Conservation (phyloP, 1,284 basidiomycete species). For the Ceratobasidium sp. region DNA sequence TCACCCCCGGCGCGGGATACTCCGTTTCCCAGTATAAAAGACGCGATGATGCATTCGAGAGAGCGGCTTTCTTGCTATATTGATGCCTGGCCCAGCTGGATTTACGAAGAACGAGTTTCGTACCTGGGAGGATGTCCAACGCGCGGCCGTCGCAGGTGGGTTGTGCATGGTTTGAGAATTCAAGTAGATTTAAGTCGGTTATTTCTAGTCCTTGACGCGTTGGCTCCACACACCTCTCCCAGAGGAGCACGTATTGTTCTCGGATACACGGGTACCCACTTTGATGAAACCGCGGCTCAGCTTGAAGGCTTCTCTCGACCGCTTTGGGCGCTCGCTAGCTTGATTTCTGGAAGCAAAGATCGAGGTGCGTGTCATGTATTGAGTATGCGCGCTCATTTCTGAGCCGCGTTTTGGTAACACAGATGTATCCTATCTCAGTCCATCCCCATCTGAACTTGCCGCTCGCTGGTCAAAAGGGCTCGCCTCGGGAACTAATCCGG, state of each 20-base stretch:
- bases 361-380: conserved; percentile 57
- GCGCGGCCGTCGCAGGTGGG: conserved; percentile 19
- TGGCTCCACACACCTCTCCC: conserved; percentile 71
- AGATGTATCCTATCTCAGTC: conserved; percentile 12
- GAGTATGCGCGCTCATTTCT: neutral
- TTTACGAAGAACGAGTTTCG: conserved; percentile 27
- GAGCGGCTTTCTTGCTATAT: neutral
- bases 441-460: conserved; percentile 42
- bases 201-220: conserved; percentile 64
- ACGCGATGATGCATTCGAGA: neutral
- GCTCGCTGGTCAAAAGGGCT: conserved; percentile 71
- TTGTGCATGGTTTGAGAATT: neutral
- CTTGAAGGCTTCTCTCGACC: conserved; percentile 79
- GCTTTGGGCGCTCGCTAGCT: conserved; percentile 73
- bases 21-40: neutral
- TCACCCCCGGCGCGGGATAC: neutral
- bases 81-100: conserved; percentile 29
- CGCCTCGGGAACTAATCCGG: conserved; percentile 68
- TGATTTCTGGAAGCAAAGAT: conserved; percentile 63
- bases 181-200: neutral
- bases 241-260: conserved; percentile 74
- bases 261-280: conserved; percentile 76
- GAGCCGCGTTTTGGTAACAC: neutral
- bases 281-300: conserved; percentile 73
- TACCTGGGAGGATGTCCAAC: conserved; percentile 24